Conservation (phyloP, 2,329 filamentous ascomycete genomes). For the Daldinia sp. region DNA sequence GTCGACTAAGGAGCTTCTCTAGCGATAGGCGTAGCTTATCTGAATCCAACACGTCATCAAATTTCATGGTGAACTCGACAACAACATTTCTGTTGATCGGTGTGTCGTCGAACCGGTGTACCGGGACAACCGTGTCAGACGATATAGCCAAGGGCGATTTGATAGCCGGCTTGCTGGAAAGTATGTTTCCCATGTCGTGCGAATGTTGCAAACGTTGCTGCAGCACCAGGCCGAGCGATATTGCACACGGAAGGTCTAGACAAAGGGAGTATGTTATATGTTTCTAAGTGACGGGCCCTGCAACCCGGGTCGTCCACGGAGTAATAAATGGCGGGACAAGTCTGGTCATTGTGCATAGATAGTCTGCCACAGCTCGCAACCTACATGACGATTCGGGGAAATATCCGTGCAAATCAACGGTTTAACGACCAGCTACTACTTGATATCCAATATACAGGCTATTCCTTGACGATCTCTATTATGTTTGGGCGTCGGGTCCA, state of each 20-base stretch:
- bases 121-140: conserved; percentile 30
- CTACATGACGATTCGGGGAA: conserved; percentile 19
- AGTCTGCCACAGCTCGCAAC: conserved; percentile 4
- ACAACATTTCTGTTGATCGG: conserved; percentile 31
- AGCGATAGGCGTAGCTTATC: conserved; percentile 50
- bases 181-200: conserved; percentile 27
- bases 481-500: conserved; percentile 17
- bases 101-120: conserved; percentile 32
- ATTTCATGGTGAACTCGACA: conserved; percentile 33
- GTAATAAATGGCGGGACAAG: conserved; percentile 16
- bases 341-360: conserved; percentile 10
- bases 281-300: conserved; percentile 12
- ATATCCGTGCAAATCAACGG: conserved; percentile 17
- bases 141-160: conserved; percentile 23
- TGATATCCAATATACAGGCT: conserved; percentile 28
- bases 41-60: conserved; percentile 51
- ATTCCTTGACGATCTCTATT: conserved; percentile 31
- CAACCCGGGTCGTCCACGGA: conserved; percentile 16
- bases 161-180: conserved; percentile 4
- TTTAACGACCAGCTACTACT: conserved; percentile 6
- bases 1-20: conserved; percentile 50
- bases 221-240: conserved; percentile 8
- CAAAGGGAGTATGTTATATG: conserved; percentile 1
- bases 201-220: conserved; percentile 1
- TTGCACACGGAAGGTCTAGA: conserved; percentile 3